Evolutionary conservation across 495 filamentous ascomycete genomes (phyloP).

Genomic region (Bombardia bombarda): DNA sequence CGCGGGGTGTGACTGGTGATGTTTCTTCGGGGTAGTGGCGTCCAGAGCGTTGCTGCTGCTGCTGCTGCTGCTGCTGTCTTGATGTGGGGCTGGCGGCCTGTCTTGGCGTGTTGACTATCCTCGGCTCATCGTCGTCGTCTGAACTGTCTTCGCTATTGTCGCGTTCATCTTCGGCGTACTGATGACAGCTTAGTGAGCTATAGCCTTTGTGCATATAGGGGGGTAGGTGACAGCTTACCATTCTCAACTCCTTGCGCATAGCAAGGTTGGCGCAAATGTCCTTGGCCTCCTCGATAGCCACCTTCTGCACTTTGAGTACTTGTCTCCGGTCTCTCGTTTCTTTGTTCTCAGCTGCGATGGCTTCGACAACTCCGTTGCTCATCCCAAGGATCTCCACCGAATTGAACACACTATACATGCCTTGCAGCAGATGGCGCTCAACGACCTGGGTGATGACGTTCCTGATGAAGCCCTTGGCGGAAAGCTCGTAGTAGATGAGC

Average conservation of each 20-base stretch:
- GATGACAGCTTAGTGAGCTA: constrained; percentile 1
- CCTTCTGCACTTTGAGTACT: constrained; percentile 24
- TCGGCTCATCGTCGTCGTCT: constrained; percentile 11
- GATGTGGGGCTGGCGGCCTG: not conserved
- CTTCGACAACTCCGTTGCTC: constrained; percentile 21
- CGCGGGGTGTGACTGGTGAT: not conserved
- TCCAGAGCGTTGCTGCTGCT: constrained; percentile 1
- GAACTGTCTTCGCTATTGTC: constrained; percentile 10
- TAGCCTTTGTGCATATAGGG: too few relatives aligned
- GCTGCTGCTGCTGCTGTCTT: not conserved
- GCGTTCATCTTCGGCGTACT: constrained; percentile 16
- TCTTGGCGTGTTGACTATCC: not conserved
- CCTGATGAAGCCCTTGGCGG: constrained; percentile 28
- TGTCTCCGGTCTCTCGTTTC: constrained; percentile 27
- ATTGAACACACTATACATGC: constrained; percentile 33
- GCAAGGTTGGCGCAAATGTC: constrained; percentile 30
- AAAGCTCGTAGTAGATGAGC: constrained; percentile 35
- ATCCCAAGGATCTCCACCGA: constrained; percentile 25
- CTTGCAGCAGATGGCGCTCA: constrained; percentile 30
- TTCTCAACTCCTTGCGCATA: constrained; percentile 31
- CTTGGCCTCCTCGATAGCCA: constrained; percentile 32
- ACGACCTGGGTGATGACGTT: constrained; percentile 33
- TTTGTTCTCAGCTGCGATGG: constrained; percentile 31
- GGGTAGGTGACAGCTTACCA: constrained; percentile 7
- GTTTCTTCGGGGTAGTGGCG: constrained; percentile 3